Base-by-base conservation (phyloP, 768 basidiomycete species). In the Collybiopsis confluens region DNA sequence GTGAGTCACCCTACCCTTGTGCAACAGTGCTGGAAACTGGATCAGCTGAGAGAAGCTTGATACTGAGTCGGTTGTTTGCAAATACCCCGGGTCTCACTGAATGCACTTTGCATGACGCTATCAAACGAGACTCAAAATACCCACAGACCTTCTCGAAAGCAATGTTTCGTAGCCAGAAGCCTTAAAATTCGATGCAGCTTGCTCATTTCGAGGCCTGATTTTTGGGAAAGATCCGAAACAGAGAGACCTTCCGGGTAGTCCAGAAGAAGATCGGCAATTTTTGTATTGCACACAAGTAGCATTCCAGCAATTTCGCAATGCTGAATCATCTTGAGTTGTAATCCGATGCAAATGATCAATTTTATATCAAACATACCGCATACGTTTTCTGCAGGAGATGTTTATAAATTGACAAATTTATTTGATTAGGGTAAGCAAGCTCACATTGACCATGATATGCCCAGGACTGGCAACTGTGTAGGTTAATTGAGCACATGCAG, bases 141-240 rank as follows among this genome's bases (percentile, higher is more conserved):
- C 3, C 24, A 38, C 54, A 11, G 15, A 73, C 71, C 66, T 68
- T 75, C 74, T 24, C 61, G 55, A 56, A 73, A 78, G 50, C 65
- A 63, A 57, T 77, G 72, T 43, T 67, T 72, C 10, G 71, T 65
- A n/a, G 72, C 68, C 3, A 78, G 65, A 7, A 67, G 54, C 2
- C 74, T 68, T 40, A 78, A 50, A 30, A 76, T 63, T 1, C 74
- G 65, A 0, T 62, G 64, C 1, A 77, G 63, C 52, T 76, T 78
- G 18, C 57, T 63, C 10, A 55, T 52, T n/a, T 75, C 64, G 9
- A 75, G 52, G 3, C 69, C 65, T 1, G 70, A 56, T 42, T 61
- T 59, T 20, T 57, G 27, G 8, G 61, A 59, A 1, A 77, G 51
- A 2, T 72, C 70, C 2, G 57, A 38, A 11, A 74, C 63, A 44